These are phyloP conservation scores for Porphyra umbilicalis DNA, from an alignment of 31 red algal genomes.

Conservation along the genomic window DNA sequence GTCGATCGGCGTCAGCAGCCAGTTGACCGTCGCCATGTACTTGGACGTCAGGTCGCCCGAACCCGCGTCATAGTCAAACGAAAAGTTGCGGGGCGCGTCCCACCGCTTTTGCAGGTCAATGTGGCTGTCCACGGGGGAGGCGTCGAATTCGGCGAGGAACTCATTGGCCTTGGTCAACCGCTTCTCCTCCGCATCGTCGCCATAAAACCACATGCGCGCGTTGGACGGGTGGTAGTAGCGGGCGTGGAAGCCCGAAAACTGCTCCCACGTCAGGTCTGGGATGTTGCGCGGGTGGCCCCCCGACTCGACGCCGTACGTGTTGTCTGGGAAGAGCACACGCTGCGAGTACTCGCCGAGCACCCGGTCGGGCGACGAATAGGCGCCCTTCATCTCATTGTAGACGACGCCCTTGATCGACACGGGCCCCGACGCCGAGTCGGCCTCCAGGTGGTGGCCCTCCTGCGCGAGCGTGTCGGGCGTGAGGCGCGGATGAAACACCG, in stretches of 20 bases:
- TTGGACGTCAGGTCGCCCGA: slow-evolving; percentile 69
- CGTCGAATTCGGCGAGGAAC: slow-evolving; percentile 75
- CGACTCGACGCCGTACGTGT: slow-evolving; percentile 90
- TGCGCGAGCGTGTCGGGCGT: slow-evolving; percentile 94
- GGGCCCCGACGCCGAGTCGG: slow-evolving; percentile 28
- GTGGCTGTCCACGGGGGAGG: slow-evolving; percentile 32
- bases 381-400: slow-evolving; percentile 99
- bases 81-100: slow-evolving; percentile 44
- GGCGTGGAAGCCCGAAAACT: slow-evolving; percentile 89
- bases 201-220: slow-evolving; percentile 96
- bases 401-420: slow-evolving; percentile 93
- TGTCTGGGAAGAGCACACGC: slow-evolving; percentile 93
- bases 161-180: slow-evolving; percentile 72
- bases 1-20: slow-evolving; percentile 69
- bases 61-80: slow-evolving; percentile 76
- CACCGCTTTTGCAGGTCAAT: slow-evolving; percentile 63
- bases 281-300: slow-evolving; percentile 93
- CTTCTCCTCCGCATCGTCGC: slow-evolving; percentile 92
- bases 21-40: slow-evolving; percentile 94
- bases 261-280: slow-evolving; percentile 88
- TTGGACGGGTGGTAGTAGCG: slow-evolving; percentile 95
- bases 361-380: slow-evolving; percentile 79
- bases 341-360: slow-evolving; percentile 68
- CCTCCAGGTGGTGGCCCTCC: slow-evolving; percentile 90
- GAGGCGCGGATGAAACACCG: slow-evolving; percentile 89